Evolutionary conservation across 208 protist genomes (phyloP), one percentile per base, ranked within the genome.

Genomic region (Leishmania turanica): DNA sequence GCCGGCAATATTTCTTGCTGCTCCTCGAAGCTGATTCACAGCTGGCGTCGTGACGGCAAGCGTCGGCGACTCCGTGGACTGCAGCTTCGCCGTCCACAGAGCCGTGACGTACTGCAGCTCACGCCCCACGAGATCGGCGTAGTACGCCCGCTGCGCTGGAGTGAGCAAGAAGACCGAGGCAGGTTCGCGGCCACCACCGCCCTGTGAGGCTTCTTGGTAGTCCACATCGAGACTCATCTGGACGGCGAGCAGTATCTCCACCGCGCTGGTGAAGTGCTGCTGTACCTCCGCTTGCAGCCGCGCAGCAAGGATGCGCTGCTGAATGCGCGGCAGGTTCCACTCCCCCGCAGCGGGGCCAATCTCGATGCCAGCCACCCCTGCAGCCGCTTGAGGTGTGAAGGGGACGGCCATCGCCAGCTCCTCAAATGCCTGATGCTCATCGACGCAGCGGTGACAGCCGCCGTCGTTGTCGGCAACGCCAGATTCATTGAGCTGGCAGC

Each of bases 201-300:
- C 37, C 42, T 11, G 51, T 19, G 21, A 72, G 27, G 78, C 78
- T 31, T 75, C 79, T 40, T 79, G 75, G 56, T 84, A 84, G 76
- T 84, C 80, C 58, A 54, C 64, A 42, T 88, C 82, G 7, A 88
- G 69, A 49, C 80, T 85, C 82, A 88, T 85, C 62, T 89, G 86
- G 13, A 87, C 83, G 11, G 78, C 56, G 3, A 87, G 58, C 45
- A 89, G 42, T 21, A 84, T 74, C 71, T 87, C 86, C 56, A 87
- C 69, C 3, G 86, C 86, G 51, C 79, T 65, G 40, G 78, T 84
- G 69, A 83, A 89, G 80, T 81, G 72, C 19, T 84, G 78, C 31
- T 60, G 73, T n/a, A 71, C 47, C 56, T 89, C 83, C 9, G 86
- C 86, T 62, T 78, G 83, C 34, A 47, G 6, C 11, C 78, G 86